Base-by-base conservation (phyloP, 2,329 filamentous ascomycete genomes). In the Colletotrichum agaves region DNA sequence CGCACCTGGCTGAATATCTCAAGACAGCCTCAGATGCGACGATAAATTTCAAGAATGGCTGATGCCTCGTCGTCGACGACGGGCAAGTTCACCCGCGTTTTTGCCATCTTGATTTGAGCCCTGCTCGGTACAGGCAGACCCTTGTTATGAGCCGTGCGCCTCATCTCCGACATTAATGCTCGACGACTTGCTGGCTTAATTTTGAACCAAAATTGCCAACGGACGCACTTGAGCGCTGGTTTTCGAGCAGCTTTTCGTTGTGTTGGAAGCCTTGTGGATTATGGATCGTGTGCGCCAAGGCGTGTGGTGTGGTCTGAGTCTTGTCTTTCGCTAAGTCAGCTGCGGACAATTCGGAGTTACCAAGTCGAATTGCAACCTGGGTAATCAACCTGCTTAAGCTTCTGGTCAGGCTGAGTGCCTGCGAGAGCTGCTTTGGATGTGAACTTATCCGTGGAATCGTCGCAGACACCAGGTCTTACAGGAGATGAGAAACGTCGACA, bases 111-210 rank as follows among this genome's bases (percentile, higher is more conserved):
- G 56, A 53, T 52, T 61, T 62, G 58, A 59, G 47, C 41, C 56
- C 39, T 55, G 65, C 55, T 44, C 47, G 43, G 17, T 44, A 47
- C 68, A 68, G 65, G 65, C 60, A 41, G 31, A 50, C 47, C 73
- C 73, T 67, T 70, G 72, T 62, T 33, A 33, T 27, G 55, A 61
- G 67, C 61, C 58, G 72, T 74, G 74, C 74, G 74, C 72, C 72
- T 80, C 78, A 79, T 79, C 72, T 80, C 78, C 77, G 76, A 71
- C 68, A 67, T 78, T 70, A 76, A 80, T 79, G 77, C 77, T 60
- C 55, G 39, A 41, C 21, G 49, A 56, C 33, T 59, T 47, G 39
- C 19, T 43, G 31, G 47, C 37, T 12, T 15, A 5, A 33, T 4
- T 56, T 39, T 31, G 31, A 35, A 31, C 37, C 46, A 46, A 23